phyloP scores from a whole-genome alignment of 768 basidiomycete species.

The Kwoniella bestiolae region DNA sequence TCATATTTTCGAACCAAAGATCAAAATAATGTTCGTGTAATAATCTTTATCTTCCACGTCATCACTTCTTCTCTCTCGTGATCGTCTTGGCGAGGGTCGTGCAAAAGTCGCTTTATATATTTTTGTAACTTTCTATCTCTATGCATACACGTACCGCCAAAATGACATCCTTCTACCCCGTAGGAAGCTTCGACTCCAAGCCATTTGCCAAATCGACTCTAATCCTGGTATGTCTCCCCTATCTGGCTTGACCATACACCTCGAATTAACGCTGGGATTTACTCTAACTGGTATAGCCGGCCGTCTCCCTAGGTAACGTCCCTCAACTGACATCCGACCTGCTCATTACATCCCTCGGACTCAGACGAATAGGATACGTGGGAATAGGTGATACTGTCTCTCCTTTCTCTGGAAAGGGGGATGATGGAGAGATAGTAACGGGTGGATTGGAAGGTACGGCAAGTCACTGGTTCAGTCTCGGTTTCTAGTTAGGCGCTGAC shows the following conservation, averaged over 20 bases:
- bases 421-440: slow-evolving; percentile 68
- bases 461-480: not conserved
- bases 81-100: not conserved
- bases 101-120: not conserved
- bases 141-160: not conserved
- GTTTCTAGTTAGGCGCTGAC: slow-evolving; percentile 5
- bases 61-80: slow-evolving; percentile 8
- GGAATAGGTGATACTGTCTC: slow-evolving; percentile 67
- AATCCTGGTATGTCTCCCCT: slow-evolving; percentile 11
- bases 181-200: not conserved
- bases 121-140: not conserved
- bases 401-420: slow-evolving; percentile 74
- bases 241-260: not conserved
- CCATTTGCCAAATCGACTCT: slow-evolving; percentile 13
- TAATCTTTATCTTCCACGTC: slow-evolving; percentile 25
- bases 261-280: not conserved
- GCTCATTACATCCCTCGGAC: slow-evolving; percentile 68
- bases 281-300: slow-evolving; percentile 16
- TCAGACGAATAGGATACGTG: slow-evolving; percentile 68
- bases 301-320: slow-evolving; percentile 25
- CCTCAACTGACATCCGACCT: slow-evolving; percentile 75
- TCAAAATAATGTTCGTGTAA: slow-evolving; percentile 5
- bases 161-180: slow-evolving; percentile 41
- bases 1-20: not conserved
- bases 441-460: slow-evolving; percentile 75